Percentiles rank a stretch among this genome's conserved stretches.
Conservation (phyloP, 192 early-diverging fungal genomes). For the Backusella parvicylindrica region DNA sequence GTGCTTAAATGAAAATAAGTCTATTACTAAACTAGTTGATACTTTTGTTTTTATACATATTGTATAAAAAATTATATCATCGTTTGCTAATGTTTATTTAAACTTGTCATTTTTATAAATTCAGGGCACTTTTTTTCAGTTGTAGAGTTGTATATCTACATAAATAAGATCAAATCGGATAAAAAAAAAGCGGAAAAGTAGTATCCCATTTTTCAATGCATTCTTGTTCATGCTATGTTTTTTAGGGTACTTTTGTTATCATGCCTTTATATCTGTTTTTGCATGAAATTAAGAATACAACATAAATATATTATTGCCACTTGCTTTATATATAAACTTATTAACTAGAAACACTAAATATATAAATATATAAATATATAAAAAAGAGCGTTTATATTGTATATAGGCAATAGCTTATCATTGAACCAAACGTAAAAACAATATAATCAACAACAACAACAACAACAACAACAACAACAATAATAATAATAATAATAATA, state of each 20-base stretch:
- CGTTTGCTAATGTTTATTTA: not conserved
- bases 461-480: no score
- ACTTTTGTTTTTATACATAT: not conserved
- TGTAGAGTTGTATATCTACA: not conserved
- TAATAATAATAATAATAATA: not conserved
- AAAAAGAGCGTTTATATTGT: not conserved
- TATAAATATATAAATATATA: not conserved
- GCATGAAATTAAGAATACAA: not conserved
- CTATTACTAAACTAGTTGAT: not conserved
- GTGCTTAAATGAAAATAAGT: not conserved
- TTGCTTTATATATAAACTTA: not conserved
- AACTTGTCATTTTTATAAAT: not conserved
- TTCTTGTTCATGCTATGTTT: not conserved
- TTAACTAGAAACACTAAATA: not conserved
- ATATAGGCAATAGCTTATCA: not conserved
- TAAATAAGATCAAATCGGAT: not conserved
- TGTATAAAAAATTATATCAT: not conserved
- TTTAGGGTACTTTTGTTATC: not conserved
- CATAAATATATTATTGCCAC: not conserved
- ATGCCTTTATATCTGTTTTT: not conserved
- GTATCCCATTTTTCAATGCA: not conserved
- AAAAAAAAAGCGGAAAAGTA: not conserved
- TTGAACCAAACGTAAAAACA: not conserved
- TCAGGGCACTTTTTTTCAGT: not conserved
- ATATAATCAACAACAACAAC: no score